phyloP scores from a whole-genome alignment of 805 yeast genomes.

The Priceomyces haplophilus region DNA sequence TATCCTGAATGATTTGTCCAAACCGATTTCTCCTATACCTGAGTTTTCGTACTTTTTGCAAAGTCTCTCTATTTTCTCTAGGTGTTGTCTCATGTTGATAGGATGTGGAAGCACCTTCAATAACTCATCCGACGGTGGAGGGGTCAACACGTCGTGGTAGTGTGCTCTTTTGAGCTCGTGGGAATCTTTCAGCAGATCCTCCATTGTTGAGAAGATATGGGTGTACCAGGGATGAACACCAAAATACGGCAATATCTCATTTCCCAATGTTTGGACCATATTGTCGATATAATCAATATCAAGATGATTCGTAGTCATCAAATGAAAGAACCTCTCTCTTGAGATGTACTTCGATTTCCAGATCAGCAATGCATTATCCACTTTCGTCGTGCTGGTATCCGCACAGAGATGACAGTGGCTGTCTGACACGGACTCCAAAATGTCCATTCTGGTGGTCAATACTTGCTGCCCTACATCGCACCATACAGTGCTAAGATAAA shows the following conservation, averaged over 20 bases:
- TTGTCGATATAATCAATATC: conserved; percentile 29
- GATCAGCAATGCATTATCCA: conserved; percentile 8
- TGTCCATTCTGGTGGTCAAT: not conserved
- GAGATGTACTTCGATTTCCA: conserved; percentile 7
- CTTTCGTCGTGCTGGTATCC: conserved; percentile 9
- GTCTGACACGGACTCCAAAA: conserved; percentile 14
- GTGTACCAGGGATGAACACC: conserved; percentile 95
- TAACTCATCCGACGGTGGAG: conserved; percentile 36
- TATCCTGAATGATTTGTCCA: conserved; percentile 72
- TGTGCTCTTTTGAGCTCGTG: conserved; percentile 45
- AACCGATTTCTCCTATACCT: conserved; percentile 87
- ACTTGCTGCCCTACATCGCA: no score
- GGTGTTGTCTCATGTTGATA: conserved; percentile 33
- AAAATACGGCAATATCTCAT: conserved; percentile 43
- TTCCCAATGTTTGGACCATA: conserved; percentile 12
- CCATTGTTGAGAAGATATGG: conserved; percentile 52
- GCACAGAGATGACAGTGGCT: conserved; percentile 37
- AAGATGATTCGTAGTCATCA: conserved; percentile 39
- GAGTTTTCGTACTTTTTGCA: conserved; percentile 13
- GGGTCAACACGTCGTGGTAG: conserved; percentile 51
- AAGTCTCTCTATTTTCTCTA: conserved; percentile 26
- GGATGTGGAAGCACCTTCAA: conserved; percentile 62
- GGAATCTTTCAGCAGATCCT: conserved; percentile 1
- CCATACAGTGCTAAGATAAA: no score
- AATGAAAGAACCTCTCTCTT: conserved; percentile 17